phyloP scores from a whole-genome alignment of 805 yeast genomes.

The Metschnikowia sp. region DNA sequence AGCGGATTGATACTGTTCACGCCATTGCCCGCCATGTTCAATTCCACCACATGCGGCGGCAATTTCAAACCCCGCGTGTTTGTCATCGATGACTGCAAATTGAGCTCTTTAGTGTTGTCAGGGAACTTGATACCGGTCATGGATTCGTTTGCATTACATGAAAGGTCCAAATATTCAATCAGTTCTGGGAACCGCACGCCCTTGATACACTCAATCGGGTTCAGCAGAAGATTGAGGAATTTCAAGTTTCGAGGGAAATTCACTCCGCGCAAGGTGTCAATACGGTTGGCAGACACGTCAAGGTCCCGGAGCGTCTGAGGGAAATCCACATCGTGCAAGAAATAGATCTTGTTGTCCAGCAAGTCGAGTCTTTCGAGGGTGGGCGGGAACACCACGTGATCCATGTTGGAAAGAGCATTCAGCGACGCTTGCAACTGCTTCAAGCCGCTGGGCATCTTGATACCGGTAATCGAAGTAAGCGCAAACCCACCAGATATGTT shows the following conservation, averaged over 20 bases:
- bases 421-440: constrained; percentile 29
- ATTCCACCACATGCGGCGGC: constrained; percentile 28
- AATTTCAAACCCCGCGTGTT: constrained; percentile 42
- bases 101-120: constrained; percentile 33
- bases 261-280: constrained; percentile 36
- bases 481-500: constrained; percentile 40
- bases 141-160: constrained; percentile 43
- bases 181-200: constrained; percentile 40
- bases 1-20: constrained; percentile 45
- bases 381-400: constrained; percentile 34
- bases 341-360: constrained; percentile 37
- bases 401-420: constrained; percentile 34
- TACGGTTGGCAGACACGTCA: constrained; percentile 38
- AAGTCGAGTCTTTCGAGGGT: constrained; percentile 33
- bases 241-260: constrained; percentile 33
- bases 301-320: constrained; percentile 29
- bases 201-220: constrained; percentile 43
- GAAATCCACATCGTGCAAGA: constrained; percentile 38
- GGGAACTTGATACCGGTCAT: constrained; percentile 48
- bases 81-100: constrained; percentile 44
- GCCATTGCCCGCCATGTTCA: constrained; percentile 39
- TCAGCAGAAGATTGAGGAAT: constrained; percentile 30
- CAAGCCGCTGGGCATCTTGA: constrained; percentile 35
- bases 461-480: constrained; percentile 38
- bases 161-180: constrained; percentile 34